A percentile compares a stretch with the other conserved stretches of the same genome.
phyloP scores from a whole-genome alignment of 2,329 filamentous ascomycete species.

The Trichoderma sp. region DNA sequence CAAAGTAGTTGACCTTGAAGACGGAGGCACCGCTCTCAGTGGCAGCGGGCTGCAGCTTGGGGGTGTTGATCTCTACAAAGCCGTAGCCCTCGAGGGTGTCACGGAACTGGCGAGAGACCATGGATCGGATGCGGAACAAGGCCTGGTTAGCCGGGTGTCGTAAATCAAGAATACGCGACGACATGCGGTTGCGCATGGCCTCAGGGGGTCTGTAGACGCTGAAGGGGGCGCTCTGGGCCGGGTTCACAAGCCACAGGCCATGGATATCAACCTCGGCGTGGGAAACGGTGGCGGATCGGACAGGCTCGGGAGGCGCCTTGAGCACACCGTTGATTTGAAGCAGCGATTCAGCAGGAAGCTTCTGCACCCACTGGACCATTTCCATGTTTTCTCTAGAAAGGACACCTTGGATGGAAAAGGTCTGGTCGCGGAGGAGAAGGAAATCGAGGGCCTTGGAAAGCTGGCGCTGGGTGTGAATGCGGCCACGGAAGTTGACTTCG shows the following conservation, averaged over 20 bases:
- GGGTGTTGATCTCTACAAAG: conserved; percentile 93
- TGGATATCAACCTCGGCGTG: conserved; percentile 73
- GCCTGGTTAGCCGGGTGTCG: conserved; percentile 84
- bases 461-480: conserved; percentile 66
- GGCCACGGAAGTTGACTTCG: conserved; percentile 45
- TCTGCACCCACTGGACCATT: conserved; percentile 87
- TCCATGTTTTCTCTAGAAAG: conserved; percentile 58
- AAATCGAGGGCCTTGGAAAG: conserved; percentile 84
- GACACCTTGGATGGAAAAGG: conserved; percentile 81
- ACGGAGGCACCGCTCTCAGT: conserved; percentile 91
- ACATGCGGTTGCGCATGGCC: conserved; percentile 65
- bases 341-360: conserved; percentile 75
- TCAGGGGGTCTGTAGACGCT: conserved; percentile 66
- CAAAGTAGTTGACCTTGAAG: conserved; percentile 91
- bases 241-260: conserved; percentile 53
- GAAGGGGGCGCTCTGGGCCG: conserved; percentile 51
- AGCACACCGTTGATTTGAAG: conserved; percentile 75
- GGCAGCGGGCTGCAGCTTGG: conserved; percentile 85
- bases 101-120: conserved; percentile 78
- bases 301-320: conserved; percentile 70
- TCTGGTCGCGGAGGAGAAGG: conserved; percentile 81
- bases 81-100: conserved; percentile 69
- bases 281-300: conserved; percentile 75
- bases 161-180: conserved; percentile 80
- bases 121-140: conserved; percentile 84